Evolutionary conservation across 768 basidiomycete genomes (phyloP).

Genomic region (Termitomyces heimii): DNA sequence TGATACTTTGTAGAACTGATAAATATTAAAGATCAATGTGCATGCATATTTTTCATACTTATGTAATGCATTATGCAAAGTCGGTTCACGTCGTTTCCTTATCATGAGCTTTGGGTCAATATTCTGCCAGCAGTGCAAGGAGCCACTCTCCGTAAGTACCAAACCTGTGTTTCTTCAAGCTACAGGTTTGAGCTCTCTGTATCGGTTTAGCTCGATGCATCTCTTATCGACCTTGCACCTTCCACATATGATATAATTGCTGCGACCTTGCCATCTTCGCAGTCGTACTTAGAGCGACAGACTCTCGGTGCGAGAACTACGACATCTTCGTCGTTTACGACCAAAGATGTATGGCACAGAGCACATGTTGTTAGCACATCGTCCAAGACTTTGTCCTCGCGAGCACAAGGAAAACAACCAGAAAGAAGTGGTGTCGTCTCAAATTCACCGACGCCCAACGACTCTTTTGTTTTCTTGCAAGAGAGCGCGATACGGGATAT

Average conservation of each 20-base stretch:
- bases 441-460: constrained; percentile 53
- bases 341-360: constrained; percentile 60
- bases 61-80: not conserved
- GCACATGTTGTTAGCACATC: constrained; percentile 33
- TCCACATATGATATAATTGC: constrained; percentile 86
- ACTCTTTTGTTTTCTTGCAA: constrained; percentile 88
- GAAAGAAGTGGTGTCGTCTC: constrained; percentile 28
- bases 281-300: constrained; percentile 28
- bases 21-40: not conserved
- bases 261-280: constrained; percentile 53
- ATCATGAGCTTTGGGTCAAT: constrained; percentile 37
- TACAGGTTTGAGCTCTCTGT: not conserved
- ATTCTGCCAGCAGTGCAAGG: constrained; percentile 87
- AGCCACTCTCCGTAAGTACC: constrained; percentile 68
- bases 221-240: constrained; percentile 80
- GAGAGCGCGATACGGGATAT: constrained; percentile 75
- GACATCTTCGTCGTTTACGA: constrained; percentile 42
- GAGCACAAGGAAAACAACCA: constrained; percentile 55
- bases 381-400: constrained; percentile 39
- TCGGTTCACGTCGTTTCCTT: not conserved
- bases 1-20: not conserved
- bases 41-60: not conserved
- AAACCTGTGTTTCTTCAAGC: not conserved
- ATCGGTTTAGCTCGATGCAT: constrained; percentile 71
- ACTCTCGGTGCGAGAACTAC: constrained; percentile 40